Percentiles rank a stretch among this genome's conserved stretches.
Evolutionary conservation across 176 grass and related monocot genomes (phyloP).

Genomic region (Coix lacrymajobi): DNA sequence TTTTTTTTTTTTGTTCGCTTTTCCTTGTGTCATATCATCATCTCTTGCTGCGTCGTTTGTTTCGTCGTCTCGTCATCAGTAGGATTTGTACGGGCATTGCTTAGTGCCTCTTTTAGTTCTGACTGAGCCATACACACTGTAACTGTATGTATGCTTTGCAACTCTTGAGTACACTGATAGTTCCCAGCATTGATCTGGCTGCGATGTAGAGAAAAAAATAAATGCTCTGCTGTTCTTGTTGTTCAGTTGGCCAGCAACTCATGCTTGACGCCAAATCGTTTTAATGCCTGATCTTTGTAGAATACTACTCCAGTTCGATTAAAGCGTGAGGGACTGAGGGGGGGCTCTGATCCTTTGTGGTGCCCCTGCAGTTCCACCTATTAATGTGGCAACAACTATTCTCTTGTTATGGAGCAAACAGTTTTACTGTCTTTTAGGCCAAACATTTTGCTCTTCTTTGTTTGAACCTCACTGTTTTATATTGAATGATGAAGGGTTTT

Average conservation of each 20-base stretch:
- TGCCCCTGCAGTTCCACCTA: neutral
- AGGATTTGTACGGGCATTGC: neutral
- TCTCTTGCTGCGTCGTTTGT: neutral
- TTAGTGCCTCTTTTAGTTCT: neutral
- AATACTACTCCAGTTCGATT: neutral
- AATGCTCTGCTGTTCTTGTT: slow-evolving; percentile 17
- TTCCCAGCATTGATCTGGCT: neutral
- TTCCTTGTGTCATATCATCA: neutral
- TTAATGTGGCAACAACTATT: neutral
- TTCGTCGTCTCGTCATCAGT: neutral
- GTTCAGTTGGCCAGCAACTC: slow-evolving; percentile 1
- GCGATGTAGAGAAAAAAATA: neutral
- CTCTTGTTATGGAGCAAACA: neutral
- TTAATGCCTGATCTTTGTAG: neutral
- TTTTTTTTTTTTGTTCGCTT: too few species aligned
- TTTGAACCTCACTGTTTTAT: neutral
- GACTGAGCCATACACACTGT: too few species aligned
- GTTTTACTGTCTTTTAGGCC: neutral
- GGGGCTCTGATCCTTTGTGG: slow-evolving; percentile 1
- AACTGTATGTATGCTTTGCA: neutral
- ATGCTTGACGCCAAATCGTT: neutral
- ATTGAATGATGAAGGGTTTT: slow-evolving; percentile 22
- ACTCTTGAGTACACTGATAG: neutral
- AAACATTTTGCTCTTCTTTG: slow-evolving; percentile 2
- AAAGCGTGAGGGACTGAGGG: neutral